Evolutionary conservation across 176 grass and related monocot genomes (phyloP), one percentile per base, ranked within the genome.

Genomic region (Cymbopogon citratus): DNA sequence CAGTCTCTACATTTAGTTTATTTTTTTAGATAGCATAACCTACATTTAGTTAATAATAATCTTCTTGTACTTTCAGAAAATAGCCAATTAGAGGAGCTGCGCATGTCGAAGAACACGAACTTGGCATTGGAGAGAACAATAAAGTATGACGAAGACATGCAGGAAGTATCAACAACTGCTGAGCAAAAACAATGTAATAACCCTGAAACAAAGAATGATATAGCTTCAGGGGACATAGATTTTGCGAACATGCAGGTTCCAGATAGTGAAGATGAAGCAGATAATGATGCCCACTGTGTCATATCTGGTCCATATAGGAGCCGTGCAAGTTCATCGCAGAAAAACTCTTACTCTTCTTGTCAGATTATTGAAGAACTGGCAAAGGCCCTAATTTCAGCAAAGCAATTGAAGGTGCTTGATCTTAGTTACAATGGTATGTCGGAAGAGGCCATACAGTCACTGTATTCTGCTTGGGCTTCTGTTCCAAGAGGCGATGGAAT

Each of bases 191-290:
- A 77, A 7, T n/a, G 29, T 18, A 40, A 67, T 21, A 66, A 28
- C 10, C 70, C 49, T 12, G 60, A 75, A 78, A 38, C 70, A 66
- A 63, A 9, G 13, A 76, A 71, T 48, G 19, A 63, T 29, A 18
- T 44, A 74, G 67, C 76, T 70, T 77, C 11, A 14, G 67, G 63
- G 49, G 80, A 77, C 5, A 39, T 71, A 43, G 83, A 81, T 56
- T 71, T 64, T 36, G 76, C 72, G 11, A 83, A 87, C 35, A 89
- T 98, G 87, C 62, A 83, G 88, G 90, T 98, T 75, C 70, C 96
- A 6, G 96, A 95, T 63, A 98, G 92, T 24, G 95, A 98, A 84
- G 96, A 98, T 82, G 92, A 98, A 81, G 65, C 83, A 46, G 81
- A 61, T 49, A 23, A 75, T 39, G 89, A 88, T 13, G 82, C 86